phyloP scores from a whole-genome alignment of 371 early-diverging fungal species.

The Mucor saturninus region DNA sequence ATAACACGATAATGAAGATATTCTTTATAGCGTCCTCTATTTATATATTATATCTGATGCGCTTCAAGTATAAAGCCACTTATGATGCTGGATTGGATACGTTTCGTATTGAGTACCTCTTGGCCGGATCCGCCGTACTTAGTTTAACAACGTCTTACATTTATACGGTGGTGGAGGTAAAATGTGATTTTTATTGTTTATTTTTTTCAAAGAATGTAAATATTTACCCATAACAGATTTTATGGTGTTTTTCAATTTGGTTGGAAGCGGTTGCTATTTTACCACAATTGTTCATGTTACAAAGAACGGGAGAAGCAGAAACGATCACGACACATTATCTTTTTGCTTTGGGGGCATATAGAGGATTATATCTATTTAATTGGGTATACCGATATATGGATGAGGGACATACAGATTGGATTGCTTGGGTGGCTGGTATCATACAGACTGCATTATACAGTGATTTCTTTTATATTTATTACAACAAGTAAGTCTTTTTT shows the following conservation, averaged over 20 bases:
- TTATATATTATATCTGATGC: slow-evolving; percentile 94
- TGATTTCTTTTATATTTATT: slow-evolving; percentile 99
- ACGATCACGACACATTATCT: slow-evolving; percentile 98
- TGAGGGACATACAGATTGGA: slow-evolving; percentile 73
- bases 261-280: slow-evolving; percentile 98
- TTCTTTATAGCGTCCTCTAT: slow-evolving; percentile 89
- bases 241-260: slow-evolving; percentile 97
- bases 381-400: slow-evolving; percentile 92
- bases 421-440: slow-evolving; percentile 86
- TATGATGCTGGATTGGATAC: slow-evolving; percentile 94
- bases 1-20: slow-evolving; percentile 96
- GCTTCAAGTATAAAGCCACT: slow-evolving; percentile 82
- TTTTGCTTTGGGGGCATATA: slow-evolving; percentile 97
- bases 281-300: slow-evolving; percentile 97
- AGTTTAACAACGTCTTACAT: slow-evolving; percentile 75
- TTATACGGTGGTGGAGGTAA: slow-evolving; percentile 74
- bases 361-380: slow-evolving; percentile 93
- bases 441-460: slow-evolving; percentile 95
- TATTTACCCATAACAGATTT: slow-evolving; percentile 53
- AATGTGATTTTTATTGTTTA: background rate
- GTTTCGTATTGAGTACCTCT: slow-evolving; percentile 86
- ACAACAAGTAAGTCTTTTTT: slow-evolving; percentile 57
- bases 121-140: slow-evolving; percentile 72
- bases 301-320: slow-evolving; percentile 97
- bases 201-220: too few species aligned